phyloP scores from a whole-genome alignment of 306 rosid species.

The Clitoria ternatea region DNA sequence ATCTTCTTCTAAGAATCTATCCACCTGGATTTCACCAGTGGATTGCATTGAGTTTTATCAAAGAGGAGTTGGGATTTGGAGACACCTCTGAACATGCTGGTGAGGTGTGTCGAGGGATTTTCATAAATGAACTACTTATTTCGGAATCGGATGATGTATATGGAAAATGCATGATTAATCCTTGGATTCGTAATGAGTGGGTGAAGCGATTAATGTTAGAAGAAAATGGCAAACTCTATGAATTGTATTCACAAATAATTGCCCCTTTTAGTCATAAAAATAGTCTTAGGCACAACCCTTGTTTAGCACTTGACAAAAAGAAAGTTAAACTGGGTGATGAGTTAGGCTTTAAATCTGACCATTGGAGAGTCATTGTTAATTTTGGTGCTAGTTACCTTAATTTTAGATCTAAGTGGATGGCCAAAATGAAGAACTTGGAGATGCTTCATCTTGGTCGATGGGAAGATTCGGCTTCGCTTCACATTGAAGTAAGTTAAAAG shows the following conservation, averaged over 20 bases:
- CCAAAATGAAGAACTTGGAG: neutral
- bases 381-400: neutral
- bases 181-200: neutral
- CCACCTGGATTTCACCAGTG: too few relatives aligned
- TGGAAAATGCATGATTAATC: neutral
- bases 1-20: too few relatives aligned
- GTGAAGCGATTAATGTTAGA: neutral
- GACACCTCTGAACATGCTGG: too few relatives aligned
- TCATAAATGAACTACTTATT: neutral
- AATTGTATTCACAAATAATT: neutral
- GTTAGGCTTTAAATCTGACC: neutral
- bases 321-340: neutral
- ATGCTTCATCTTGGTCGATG: conserved; percentile 29
- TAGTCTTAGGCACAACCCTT: neutral
- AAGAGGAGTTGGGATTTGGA: too few relatives aligned
- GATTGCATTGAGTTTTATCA: too few relatives aligned
- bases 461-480: neutral
- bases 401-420: neutral
- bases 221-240: neutral
- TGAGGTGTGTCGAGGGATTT: neutral
- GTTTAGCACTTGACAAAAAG: neutral
- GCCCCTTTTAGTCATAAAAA: neutral
- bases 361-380: conserved; percentile 20
- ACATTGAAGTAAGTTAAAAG: conserved; percentile 6
- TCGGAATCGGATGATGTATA: too few relatives aligned